These are phyloP conservation scores for Pseudogymnoascus sp. DNA, from an alignment of 2,329 filamentous ascomycete genomes.

Conservation along the genomic window DNA sequence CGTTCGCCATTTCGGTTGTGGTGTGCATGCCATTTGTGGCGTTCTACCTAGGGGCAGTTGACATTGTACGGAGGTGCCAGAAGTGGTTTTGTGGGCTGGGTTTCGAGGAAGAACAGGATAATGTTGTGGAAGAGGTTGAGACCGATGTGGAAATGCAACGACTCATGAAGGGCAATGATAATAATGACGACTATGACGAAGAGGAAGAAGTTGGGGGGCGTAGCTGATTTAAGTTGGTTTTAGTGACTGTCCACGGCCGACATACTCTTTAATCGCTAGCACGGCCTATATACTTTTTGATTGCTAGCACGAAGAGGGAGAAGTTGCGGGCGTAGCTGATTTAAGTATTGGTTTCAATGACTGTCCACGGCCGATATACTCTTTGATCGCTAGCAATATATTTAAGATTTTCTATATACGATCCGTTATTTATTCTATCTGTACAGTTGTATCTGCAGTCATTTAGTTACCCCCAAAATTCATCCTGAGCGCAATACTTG, in stretches of 20 bases:
- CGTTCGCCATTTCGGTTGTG: background rate
- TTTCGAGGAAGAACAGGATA: background rate
- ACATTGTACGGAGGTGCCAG: background rate
- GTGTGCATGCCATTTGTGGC: background rate
- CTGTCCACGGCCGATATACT: too few relatives aligned
- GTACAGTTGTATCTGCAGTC: background rate
- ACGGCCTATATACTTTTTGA: too few relatives aligned
- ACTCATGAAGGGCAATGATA: background rate
- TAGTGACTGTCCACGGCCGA: background rate
- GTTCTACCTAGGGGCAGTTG: background rate
- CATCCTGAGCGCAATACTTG: slow-evolving; percentile 92
- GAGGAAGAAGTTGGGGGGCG: background rate
- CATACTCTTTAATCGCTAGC: background rate
- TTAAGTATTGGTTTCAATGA: too few relatives aligned
- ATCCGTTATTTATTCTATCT: background rate
- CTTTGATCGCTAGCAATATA: background rate
- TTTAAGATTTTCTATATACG: background rate
- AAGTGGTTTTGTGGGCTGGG: background rate
- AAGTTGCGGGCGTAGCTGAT: too few relatives aligned
- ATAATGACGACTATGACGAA: background rate
- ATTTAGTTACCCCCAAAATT: slow-evolving; percentile 54
- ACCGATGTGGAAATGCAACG: slow-evolving; percentile 1
- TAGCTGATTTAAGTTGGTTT: background rate
- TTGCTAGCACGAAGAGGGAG: too few relatives aligned
- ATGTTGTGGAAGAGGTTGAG: background rate